phyloP scores from a whole-genome alignment of 1,284 basidiomycete genomes.

The Irpex sp. region DNA sequence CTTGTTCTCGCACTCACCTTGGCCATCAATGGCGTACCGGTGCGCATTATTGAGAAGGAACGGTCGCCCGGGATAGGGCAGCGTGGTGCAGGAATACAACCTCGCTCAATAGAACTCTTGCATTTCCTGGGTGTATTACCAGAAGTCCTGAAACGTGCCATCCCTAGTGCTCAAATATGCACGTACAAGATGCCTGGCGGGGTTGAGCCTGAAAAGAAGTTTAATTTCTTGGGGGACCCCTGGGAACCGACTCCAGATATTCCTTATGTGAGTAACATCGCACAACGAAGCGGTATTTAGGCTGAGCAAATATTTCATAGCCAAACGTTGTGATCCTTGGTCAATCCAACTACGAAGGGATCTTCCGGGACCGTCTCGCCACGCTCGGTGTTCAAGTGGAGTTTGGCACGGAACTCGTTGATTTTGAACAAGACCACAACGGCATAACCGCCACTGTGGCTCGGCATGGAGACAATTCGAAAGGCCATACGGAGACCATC shows the following conservation, averaged over 20 bases:
- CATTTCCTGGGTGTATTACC: conserved; percentile 14
- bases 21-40: conserved; percentile 14
- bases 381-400: conserved; percentile 9
- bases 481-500: conserved; percentile 5
- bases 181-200: not conserved
- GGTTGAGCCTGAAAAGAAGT: not conserved
- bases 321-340: not conserved
- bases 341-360: conserved; percentile 11
- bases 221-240: not conserved
- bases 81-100: conserved; percentile 14
- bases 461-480: not conserved
- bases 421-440: conserved; percentile 20
- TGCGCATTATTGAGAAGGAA: conserved; percentile 15
- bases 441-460: conserved; percentile 12
- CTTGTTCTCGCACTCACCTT: conserved; percentile 22
- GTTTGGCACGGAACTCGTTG: conserved; percentile 16
- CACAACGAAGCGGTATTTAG: not conserved
- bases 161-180: not conserved
- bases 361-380: conserved; percentile 1
- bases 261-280: not conserved
- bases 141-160: conserved; percentile 9
- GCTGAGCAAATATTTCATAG: not conserved
- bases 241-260: not conserved
- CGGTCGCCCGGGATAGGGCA: conserved; percentile 15
- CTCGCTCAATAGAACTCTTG: conserved; percentile 13